Evolutionary conservation across 2,329 filamentous ascomycete genomes (phyloP).

Genomic region (Fusarium sp.): DNA sequence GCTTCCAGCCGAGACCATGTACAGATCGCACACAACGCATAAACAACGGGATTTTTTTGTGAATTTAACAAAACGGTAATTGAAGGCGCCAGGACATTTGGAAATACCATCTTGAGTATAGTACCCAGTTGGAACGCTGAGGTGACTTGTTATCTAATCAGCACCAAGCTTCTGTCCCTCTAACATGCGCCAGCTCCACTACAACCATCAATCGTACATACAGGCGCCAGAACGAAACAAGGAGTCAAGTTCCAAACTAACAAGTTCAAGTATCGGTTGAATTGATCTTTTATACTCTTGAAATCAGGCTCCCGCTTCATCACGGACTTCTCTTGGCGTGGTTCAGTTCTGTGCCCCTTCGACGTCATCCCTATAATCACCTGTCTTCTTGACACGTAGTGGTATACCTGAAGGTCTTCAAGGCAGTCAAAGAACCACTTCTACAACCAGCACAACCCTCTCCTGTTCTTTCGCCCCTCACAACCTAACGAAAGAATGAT

Average conservation of each 20-base stretch:
- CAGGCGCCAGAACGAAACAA: constrained; percentile 1
- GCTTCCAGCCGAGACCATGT: neutral
- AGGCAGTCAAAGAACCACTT: constrained; percentile 25
- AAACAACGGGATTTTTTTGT: neutral
- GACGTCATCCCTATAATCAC: constrained; percentile 30
- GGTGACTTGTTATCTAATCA: constrained; percentile 44
- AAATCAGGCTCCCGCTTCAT: neutral
- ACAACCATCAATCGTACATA: constrained; percentile 16
- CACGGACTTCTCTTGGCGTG: neutral
- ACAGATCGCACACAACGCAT: neutral
- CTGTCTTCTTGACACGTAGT: constrained; percentile 46
- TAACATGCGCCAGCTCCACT: constrained; percentile 33
- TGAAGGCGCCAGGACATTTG: neutral
- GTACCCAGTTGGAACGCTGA: constrained; percentile 4
- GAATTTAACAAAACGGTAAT: neutral
- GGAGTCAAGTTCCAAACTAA: neutral
- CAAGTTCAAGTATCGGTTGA: neutral
- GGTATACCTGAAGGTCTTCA: constrained; percentile 8
- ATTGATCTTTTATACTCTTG: neutral
- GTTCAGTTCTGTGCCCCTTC: constrained; percentile 15
- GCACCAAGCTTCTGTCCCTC: constrained; percentile 14
- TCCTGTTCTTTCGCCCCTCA: neutral
- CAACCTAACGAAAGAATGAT: constrained; percentile 69
- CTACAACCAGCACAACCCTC: constrained; percentile 7
- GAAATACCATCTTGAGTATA: constrained; percentile 8